phyloP scores from a whole-genome alignment of 2,329 filamentous ascomycete genomes.

The Penicillium expansum region DNA sequence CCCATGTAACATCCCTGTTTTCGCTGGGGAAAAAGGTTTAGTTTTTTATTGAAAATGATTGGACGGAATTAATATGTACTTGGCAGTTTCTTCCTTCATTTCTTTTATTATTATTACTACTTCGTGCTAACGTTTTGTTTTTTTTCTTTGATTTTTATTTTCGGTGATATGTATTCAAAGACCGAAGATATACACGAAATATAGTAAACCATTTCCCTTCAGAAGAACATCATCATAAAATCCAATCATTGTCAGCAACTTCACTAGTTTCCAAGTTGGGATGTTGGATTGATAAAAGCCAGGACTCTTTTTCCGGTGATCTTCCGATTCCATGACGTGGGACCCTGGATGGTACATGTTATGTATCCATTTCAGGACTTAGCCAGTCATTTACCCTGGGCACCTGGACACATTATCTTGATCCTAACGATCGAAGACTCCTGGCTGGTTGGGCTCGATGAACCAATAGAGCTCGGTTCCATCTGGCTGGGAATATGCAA shows the following conservation, averaged over 20 bases:
- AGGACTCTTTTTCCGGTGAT: background rate
- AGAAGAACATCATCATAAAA: background rate
- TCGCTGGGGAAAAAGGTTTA: background rate
- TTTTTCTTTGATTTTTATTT: background rate
- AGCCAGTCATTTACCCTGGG: background rate
- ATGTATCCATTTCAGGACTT: background rate
- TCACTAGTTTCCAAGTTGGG: background rate
- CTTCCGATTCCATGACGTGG: background rate
- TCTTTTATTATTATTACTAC: background rate
- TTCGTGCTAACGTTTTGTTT: background rate
- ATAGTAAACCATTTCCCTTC: background rate
- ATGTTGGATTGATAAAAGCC: background rate
- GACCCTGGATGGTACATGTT: background rate
- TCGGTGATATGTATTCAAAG: background rate
- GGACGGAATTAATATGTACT: background rate
- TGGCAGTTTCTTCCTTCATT: background rate
- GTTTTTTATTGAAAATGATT: background rate
- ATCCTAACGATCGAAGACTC: slow-evolving; percentile 1
- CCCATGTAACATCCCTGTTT: background rate
- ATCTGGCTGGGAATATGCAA: slow-evolving; percentile 28
- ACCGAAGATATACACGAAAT: background rate
- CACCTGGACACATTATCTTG: background rate
- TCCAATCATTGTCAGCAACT: background rate
- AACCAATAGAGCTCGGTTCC: slow-evolving; percentile 31
- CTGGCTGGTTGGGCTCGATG: slow-evolving; percentile 6